Evolutionary conservation across 768 basidiomycete species (phyloP), one percentile per base, ranked within the genome.

Genomic region (Podaxis sp.): DNA sequence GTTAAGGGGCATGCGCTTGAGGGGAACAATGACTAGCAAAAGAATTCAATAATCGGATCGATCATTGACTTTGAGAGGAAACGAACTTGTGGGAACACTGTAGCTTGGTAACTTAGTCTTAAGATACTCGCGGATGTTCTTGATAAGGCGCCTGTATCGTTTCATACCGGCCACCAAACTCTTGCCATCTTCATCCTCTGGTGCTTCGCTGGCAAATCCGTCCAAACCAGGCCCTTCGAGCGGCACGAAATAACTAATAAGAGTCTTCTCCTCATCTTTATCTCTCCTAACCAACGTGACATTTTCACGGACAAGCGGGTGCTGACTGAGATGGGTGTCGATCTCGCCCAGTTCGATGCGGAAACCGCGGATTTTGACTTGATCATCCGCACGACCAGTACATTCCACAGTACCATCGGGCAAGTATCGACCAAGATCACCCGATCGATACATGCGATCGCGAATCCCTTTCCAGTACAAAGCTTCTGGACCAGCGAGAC

Each of bases 281-380:
- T 99, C 96, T 71, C 96, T 80, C 65, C 96, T 79, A 47, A 99
- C 95, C 40, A 98, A 82, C 1, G 97, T 98, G 55, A 99, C 95
- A 71, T 99, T 99, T 76, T 98, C 97, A n/a, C 96, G 80, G 2
- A 99, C 86, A 18, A 93, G 83, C 6, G 93, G 90, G 70, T 98
- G 95, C 68, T 95, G 88, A 66, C 90, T 91, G 59, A 99, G 85
- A 75, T 96, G 88, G 0, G 92, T 97, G 71, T 99, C 97, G 65
- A 99, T 97, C 73, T 99, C 97, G 14, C 95, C 95, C 5, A 98
- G 83, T 72, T 99, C 97, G 68, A 99, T 98, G 25, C 97, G 83
- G 87, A 99, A 99, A 1, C 97, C 97, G 57, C 97, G 91, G 73
- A 99, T 98, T 77, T 99, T 98, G 76, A 99, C 93, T 70, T 99